Evolutionary conservation across 2,329 filamentous ascomycete species (phyloP).

Genomic region (Parascedosporium putredinis): DNA sequence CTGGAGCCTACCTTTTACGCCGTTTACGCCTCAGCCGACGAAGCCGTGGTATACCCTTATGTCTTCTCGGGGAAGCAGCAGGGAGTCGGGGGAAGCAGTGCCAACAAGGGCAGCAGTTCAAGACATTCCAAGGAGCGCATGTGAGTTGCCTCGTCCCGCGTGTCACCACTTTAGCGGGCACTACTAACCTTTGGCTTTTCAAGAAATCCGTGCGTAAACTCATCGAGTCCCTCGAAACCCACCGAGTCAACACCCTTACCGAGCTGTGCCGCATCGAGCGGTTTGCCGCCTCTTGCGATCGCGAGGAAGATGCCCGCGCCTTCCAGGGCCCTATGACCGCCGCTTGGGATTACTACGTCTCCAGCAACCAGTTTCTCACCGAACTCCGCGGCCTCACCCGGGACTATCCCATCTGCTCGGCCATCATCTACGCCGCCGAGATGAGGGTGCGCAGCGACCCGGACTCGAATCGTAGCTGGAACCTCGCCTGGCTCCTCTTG

Average conservation of each 20-base stretch:
- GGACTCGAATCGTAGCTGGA: conserved; percentile 61
- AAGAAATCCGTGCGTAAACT: conserved; percentile 34
- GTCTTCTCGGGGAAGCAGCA: neutral
- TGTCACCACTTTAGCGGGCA: too few species aligned
- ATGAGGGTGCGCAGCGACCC: conserved; percentile 53
- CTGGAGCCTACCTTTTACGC: neutral
- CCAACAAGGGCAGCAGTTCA: neutral
- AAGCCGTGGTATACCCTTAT: neutral
- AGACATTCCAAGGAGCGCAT: conserved; percentile 2
- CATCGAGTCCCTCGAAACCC: conserved; percentile 52
- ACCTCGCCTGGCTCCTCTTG: conserved; percentile 63
- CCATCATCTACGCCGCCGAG: conserved; percentile 56
- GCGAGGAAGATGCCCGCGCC: conserved; percentile 46
- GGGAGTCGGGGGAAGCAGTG: neutral
- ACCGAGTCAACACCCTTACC: conserved; percentile 63
- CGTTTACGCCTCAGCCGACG: neutral
- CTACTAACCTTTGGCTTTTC: neutral
- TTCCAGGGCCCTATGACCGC: conserved; percentile 56
- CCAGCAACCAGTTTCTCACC: conserved; percentile 56
- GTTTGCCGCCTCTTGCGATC: conserved; percentile 50
- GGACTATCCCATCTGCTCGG: conserved; percentile 57
- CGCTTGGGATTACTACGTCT: conserved; percentile 64
- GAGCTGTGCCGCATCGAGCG: conserved; percentile 64
- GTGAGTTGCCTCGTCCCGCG: too few species aligned
- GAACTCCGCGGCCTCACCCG: conserved; percentile 59